Evolutionary conservation across 192 early-diverging fungal species (phyloP).

Genomic region (Phycomyces nitens): DNA sequence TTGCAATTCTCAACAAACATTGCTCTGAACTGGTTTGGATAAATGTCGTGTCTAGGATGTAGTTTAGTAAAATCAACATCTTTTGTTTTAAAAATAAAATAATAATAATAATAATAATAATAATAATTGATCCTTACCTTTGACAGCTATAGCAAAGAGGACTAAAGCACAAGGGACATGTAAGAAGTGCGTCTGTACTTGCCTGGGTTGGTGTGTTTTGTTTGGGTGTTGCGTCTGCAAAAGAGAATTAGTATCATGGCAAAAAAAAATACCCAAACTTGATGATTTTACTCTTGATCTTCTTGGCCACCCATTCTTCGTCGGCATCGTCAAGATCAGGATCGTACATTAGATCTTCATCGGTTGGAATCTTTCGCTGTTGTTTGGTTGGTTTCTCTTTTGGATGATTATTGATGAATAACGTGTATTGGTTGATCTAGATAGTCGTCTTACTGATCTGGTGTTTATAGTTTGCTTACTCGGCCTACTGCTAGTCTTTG

Average conservation of each 20-base stretch:
- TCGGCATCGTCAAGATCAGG: constrained; percentile 50
- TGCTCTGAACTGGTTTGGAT: constrained; percentile 60
- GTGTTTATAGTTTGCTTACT: too few species aligned
- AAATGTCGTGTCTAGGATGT: constrained; percentile 54
- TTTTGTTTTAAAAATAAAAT: too few species aligned
- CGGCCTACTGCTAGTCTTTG: background rate
- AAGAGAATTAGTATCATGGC: background rate
- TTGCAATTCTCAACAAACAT: constrained; percentile 67
- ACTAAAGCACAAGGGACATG: constrained; percentile 61
- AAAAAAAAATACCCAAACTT: background rate
- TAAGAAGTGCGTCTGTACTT: constrained; percentile 53
- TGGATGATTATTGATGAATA: background rate
- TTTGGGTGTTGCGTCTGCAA: constrained; percentile 5
- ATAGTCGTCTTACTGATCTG: too few species aligned
- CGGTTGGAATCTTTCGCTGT: constrained; percentile 24
- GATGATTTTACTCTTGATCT: constrained; percentile 42
- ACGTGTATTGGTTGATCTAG: too few species aligned
- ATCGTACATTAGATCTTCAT: constrained; percentile 57
- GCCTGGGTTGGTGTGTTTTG: constrained; percentile 22
- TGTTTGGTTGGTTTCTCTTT: constrained; percentile 8
- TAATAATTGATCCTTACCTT: constrained; percentile 32
- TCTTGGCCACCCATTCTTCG: constrained; percentile 50
- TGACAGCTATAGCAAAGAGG: constrained; percentile 60
- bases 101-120: background rate
- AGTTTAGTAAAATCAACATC: too few species aligned